phyloP scores from a whole-genome alignment of 2,329 filamentous ascomycete genomes.

The Fusarium scirpi region DNA sequence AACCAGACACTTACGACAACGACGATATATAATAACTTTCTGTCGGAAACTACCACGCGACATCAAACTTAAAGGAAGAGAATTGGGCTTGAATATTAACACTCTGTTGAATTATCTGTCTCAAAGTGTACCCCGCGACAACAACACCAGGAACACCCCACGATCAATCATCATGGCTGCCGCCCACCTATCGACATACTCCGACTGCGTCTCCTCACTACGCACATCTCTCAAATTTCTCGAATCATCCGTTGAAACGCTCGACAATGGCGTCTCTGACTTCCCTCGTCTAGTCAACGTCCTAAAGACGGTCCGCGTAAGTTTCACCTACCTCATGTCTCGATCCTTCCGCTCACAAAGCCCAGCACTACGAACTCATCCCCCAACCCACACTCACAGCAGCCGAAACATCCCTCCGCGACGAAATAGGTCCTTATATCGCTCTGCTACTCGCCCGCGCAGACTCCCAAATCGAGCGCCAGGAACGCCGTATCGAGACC shows the following conservation, averaged over 20 bases:
- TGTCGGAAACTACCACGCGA: no score
- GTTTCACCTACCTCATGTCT: constrained; percentile 35
- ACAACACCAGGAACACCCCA: constrained; percentile 10
- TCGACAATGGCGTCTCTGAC: constrained; percentile 68
- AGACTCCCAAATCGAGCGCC: constrained; percentile 84
- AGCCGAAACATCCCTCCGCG: constrained; percentile 85
- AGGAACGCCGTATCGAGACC: constrained; percentile 84
- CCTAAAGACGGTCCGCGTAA: constrained; percentile 68
- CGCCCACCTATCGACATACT: constrained; percentile 57
- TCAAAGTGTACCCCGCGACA: constrained; percentile 20
- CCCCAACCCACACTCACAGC: constrained; percentile 84
- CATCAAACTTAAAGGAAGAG: no score
- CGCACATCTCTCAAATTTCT: constrained; percentile 71
- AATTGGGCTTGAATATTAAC: not conserved
- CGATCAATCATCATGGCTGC: constrained; percentile 39
- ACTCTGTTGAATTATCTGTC: not conserved
- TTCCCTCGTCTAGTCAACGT: constrained; percentile 67
- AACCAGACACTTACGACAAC: not conserved
- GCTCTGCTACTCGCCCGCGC: constrained; percentile 82
- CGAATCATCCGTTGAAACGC: constrained; percentile 69
- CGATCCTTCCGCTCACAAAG: not conserved
- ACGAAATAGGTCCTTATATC: constrained; percentile 91
- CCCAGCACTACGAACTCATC: constrained; percentile 90
- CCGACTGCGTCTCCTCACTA: constrained; percentile 70
- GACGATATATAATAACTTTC: not conserved